A percentile compares a stretch with the other conserved stretches of the same genome.
These are phyloP conservation scores for Aspergillus carlsbadensis DNA, from an alignment of 495 filamentous ascomycete genomes.

Conservation along the genomic window DNA sequence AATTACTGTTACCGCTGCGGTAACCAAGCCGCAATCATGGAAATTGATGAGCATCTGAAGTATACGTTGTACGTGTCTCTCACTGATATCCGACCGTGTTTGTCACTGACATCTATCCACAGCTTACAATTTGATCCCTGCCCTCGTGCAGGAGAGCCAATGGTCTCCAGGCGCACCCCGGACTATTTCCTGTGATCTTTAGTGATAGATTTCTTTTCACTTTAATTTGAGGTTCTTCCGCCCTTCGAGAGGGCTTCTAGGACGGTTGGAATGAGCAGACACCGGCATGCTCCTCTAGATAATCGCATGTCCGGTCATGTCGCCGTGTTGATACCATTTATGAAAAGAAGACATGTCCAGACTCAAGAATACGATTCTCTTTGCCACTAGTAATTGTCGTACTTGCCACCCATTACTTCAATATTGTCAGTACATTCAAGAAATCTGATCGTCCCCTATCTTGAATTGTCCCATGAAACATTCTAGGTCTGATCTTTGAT, in stretches of 20 bases:
- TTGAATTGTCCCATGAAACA: too few relatives aligned
- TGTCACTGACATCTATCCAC: constrained; percentile 18
- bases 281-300: constrained; percentile 31
- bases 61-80: constrained; percentile 88
- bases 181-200: constrained; percentile 93
- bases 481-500: too few relatives aligned
- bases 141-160: constrained; percentile 93
- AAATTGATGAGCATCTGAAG: constrained; percentile 98
- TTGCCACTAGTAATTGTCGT: too few relatives aligned
- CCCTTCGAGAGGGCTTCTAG: constrained; percentile 31
- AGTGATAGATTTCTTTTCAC: constrained; percentile 34
- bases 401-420: too few relatives aligned
- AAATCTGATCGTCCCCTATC: too few relatives aligned
- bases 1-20: constrained; percentile 99
- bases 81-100: background rate
- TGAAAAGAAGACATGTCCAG: constrained; percentile 42
- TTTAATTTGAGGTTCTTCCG: constrained; percentile 21
- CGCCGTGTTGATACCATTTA: constrained; percentile 50
- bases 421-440: too few relatives aligned
- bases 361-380: background rate
- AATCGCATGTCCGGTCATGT: constrained; percentile 44
- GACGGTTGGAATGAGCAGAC: constrained; percentile 33
- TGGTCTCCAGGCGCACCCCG: constrained; percentile 96
- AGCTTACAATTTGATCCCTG: constrained; percentile 99
- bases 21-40: constrained; percentile 99